Evolutionary conservation across 164 flowering plant species (phyloP).

Genomic region (Stephania yunnanensis): DNA sequence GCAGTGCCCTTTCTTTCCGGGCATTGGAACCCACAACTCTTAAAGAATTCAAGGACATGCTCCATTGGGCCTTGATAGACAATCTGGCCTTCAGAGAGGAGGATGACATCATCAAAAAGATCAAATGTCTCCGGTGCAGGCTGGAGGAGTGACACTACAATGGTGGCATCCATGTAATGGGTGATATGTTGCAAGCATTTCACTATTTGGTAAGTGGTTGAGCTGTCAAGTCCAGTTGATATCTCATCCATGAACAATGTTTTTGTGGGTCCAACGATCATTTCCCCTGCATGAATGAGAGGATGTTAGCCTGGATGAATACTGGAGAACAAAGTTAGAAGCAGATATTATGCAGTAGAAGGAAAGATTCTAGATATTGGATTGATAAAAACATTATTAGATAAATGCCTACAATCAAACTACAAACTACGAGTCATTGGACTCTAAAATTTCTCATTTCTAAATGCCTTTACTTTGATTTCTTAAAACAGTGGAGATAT

Average conservation of each 20-base stretch:
- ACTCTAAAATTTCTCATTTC: no score
- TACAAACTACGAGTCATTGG: no score
- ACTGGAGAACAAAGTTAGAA: no score
- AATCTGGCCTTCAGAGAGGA: conserved; percentile 81
- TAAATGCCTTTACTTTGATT: no score
- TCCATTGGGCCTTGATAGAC: conserved; percentile 83
- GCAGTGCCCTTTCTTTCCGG: conserved; percentile 86
- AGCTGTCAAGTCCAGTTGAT: conserved; percentile 91
- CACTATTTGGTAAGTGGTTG: conserved; percentile 85
- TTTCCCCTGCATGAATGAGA: conserved; percentile 46
- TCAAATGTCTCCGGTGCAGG: conserved; percentile 84
- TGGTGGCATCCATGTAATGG: conserved; percentile 56
- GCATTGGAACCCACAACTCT: conserved; percentile 63
- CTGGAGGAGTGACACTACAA: conserved; percentile 69
- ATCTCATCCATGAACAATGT: conserved; percentile 84
- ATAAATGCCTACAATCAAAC: neutral
- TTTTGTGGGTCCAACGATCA: conserved; percentile 85
- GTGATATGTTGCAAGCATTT: conserved; percentile 78
- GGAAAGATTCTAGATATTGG: neutral
- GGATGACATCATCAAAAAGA: conserved; percentile 74
- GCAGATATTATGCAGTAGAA: no score
- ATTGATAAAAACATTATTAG: neutral
- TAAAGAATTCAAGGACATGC: conserved; percentile 62
- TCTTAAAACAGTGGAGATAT: no score
- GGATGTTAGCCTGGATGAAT: no score